Percentiles rank a stretch among this genome's conserved stretches.
phyloP scores from a whole-genome alignment of 257 asterid genomes.

The Agastache rugosa region DNA sequence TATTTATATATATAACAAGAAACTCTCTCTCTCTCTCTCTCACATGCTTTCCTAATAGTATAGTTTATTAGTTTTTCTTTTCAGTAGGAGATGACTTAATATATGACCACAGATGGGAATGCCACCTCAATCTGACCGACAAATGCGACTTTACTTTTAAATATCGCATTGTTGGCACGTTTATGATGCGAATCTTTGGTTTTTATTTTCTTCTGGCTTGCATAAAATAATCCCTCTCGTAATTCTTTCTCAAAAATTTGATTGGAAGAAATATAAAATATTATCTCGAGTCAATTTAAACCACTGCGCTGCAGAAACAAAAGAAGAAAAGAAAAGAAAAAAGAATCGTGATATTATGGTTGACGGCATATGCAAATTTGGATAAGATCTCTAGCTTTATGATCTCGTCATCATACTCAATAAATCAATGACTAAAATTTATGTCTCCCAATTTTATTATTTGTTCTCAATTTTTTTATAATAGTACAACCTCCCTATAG shows the following conservation, averaged over 20 bases:
- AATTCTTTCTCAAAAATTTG: background rate
- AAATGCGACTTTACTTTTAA: constrained; percentile 42
- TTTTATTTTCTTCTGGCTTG: constrained; percentile 9
- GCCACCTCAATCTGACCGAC: constrained; percentile 47
- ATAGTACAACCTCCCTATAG: too few species aligned
- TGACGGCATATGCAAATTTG: constrained; percentile 25
- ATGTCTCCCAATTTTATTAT: background rate
- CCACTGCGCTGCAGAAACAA: constrained; percentile 9
- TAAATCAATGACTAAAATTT: background rate
- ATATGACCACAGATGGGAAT: constrained; percentile 42
- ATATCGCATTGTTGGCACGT: constrained; percentile 32
- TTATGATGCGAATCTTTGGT: constrained; percentile 51
- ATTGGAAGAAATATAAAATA: constrained; percentile 20
- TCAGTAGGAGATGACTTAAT: constrained; percentile 43
- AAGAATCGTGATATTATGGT: background rate
- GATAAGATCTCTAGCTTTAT: constrained; percentile 16
- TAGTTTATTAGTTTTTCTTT: background rate
- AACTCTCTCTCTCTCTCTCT: background rate
- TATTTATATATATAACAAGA: too few species aligned
- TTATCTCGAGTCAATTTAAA: constrained; percentile 38
- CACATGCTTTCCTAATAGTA: background rate
- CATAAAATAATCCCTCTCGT: background rate
- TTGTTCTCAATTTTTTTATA: background rate
- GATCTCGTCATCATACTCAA: constrained; percentile 22
- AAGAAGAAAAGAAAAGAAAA: background rate